These are phyloP conservation scores for Henningerozyma blattae DNA, from an alignment of 805 yeast genomes.

Conservation along the genomic window DNA sequence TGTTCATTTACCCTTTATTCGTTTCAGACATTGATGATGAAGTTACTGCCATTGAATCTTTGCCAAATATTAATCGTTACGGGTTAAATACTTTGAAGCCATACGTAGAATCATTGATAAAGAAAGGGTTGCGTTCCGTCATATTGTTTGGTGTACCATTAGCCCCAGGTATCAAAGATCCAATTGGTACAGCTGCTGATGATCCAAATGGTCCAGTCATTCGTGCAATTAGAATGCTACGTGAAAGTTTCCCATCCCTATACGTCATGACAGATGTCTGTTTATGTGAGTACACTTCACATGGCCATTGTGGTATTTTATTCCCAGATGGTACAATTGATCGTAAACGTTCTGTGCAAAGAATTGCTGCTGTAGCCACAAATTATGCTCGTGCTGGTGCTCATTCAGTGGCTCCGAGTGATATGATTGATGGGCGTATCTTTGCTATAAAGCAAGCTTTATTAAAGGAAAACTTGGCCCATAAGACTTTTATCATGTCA, in stretches of 20 bases:
- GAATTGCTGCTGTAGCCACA: conserved; percentile 90
- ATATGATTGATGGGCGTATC: conserved; percentile 95
- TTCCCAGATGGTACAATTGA: conserved; percentile 79
- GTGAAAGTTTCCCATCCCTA: conserved; percentile 60
- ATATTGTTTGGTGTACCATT: conserved; percentile 87
- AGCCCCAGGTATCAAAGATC: conserved; percentile 65
- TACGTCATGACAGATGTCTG: conserved; percentile 92
- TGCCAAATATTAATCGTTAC: conserved; percentile 81
- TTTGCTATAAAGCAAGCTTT: conserved; percentile 78
- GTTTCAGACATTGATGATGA: conserved; percentile 74
- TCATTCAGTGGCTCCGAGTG: conserved; percentile 90
- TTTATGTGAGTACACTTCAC: conserved; percentile 89
- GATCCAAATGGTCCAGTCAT: conserved; percentile 96
- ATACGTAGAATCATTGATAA: conserved; percentile 55
- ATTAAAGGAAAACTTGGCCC: conserved; percentile 71
- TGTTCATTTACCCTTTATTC: conserved; percentile 90
- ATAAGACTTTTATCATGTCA: conserved; percentile 80
- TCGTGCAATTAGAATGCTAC: conserved; percentile 54
- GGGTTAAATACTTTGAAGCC: conserved; percentile 73
- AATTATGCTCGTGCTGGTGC: conserved; percentile 96
- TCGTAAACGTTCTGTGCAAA: conserved; percentile 57
- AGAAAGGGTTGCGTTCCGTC: conserved; percentile 76
- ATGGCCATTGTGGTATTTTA: conserved; percentile 95
- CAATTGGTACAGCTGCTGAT: conserved; percentile 80
- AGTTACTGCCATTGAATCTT: conserved; percentile 56